A percentile compares a stretch with the other conserved stretches of the same genome.
Conservation (phyloP, 768 basidiomycete species). For the Boletus speciosus region DNA sequence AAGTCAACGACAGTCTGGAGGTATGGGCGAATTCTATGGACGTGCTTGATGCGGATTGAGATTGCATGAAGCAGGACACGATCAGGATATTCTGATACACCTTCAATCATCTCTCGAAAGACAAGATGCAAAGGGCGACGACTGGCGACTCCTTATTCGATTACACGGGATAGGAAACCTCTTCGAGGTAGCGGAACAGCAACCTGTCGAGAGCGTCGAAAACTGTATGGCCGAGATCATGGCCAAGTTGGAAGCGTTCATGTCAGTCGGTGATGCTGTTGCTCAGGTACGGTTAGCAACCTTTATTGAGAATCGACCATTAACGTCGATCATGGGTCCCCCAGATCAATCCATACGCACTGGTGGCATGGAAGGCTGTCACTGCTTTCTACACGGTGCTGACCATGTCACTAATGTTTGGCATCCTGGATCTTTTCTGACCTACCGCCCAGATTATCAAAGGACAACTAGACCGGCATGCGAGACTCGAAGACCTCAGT, state of each 20-base stretch:
- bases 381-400: slow-evolving; percentile 29
- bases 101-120: slow-evolving; percentile 12
- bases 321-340: background rate
- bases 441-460: slow-evolving; percentile 20
- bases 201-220: slow-evolving; percentile 3
- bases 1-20: slow-evolving; percentile 3
- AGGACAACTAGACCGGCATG: slow-evolving; percentile 27
- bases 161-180: slow-evolving; percentile 10
- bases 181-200: background rate
- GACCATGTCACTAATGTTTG: background rate
- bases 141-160: slow-evolving; percentile 24
- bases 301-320: background rate
- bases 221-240: slow-evolving; percentile 23
- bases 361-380: slow-evolving; percentile 28
- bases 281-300: slow-evolving; percentile 14
- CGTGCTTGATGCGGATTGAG: background rate
- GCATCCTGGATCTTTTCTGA: slow-evolving; percentile 5
- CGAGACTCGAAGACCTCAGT: slow-evolving; percentile 25
- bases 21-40: background rate
- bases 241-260: slow-evolving; percentile 24
- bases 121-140: background rate
- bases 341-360: slow-evolving; percentile 26
- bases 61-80: slow-evolving; percentile 5
- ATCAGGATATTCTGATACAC: slow-evolving; percentile 12
- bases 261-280: slow-evolving; percentile 19